Conservation (phyloP, 805 yeast genomes). For the Candida golubevii region DNA sequence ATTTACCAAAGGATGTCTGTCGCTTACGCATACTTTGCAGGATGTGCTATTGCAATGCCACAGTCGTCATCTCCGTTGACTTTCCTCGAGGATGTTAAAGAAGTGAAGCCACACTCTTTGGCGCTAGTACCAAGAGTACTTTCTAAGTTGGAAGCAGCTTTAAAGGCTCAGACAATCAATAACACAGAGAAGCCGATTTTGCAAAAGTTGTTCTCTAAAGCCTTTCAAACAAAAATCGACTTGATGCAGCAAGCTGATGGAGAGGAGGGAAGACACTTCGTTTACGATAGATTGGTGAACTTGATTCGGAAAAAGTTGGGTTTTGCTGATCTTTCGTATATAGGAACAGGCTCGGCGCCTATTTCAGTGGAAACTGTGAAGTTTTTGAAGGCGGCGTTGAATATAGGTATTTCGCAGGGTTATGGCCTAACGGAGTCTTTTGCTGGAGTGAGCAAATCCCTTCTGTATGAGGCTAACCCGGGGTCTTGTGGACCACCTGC, state of each 20-base stretch:
- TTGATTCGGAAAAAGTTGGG: slow-evolving; percentile 29
- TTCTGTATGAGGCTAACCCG: slow-evolving; percentile 19
- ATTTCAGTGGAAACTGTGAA: slow-evolving; percentile 19
- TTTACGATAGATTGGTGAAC: slow-evolving; percentile 33
- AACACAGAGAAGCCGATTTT: slow-evolving; percentile 31
- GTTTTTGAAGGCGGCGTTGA: slow-evolving; percentile 24
- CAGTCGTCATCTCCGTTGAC: slow-evolving; percentile 41
- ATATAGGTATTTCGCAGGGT: slow-evolving; percentile 27
- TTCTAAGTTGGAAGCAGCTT: slow-evolving; percentile 50
- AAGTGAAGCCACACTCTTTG: slow-evolving; percentile 49
- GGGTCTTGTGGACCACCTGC: slow-evolving; percentile 24
- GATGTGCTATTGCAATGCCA: slow-evolving; percentile 25
- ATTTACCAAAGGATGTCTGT: slow-evolving; percentile 20
- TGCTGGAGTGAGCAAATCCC: slow-evolving; percentile 20
- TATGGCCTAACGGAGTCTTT: slow-evolving; percentile 33
- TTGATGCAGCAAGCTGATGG: slow-evolving; percentile 38
- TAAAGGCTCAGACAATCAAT: slow-evolving; percentile 20
- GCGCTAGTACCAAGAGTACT: slow-evolving; percentile 62
- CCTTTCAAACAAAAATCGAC: slow-evolving; percentile 26
- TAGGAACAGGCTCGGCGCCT: slow-evolving; percentile 28
- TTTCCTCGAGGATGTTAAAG: slow-evolving; percentile 54
- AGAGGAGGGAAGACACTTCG: slow-evolving; percentile 27
- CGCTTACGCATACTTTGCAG: slow-evolving; percentile 11
- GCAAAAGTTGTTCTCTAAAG: slow-evolving; percentile 25
- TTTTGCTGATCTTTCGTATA: slow-evolving; percentile 24